Percentiles rank a stretch among this genome's conserved stretches.
Evolutionary conservation across 2,329 filamentous ascomycete species (phyloP).

Genomic region (Metarhizium brunneum): DNA sequence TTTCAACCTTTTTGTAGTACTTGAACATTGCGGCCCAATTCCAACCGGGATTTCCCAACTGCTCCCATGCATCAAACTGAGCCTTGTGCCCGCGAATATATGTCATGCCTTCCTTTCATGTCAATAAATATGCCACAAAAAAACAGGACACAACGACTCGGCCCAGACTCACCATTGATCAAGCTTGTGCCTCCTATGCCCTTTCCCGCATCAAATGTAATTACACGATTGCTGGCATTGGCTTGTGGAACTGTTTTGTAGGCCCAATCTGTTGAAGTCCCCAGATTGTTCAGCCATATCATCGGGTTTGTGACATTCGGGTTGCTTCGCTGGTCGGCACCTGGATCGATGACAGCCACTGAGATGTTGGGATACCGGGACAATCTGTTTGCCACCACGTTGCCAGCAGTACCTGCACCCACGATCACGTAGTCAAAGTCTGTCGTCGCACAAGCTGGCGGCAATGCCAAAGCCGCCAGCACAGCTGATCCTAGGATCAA

Average conservation of each 20-base stretch:
- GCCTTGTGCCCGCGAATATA: slow-evolving; percentile 33
- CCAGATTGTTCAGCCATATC: slow-evolving; percentile 16
- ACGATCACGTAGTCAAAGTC: slow-evolving; percentile 26
- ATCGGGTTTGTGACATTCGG: slow-evolving; percentile 20
- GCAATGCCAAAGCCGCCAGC: not conserved
- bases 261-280: slow-evolving; percentile 24
- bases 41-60: slow-evolving; percentile 34
- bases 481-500: not conserved
- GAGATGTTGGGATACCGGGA: slow-evolving; percentile 21
- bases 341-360: slow-evolving; percentile 28
- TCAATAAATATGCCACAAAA: not conserved
- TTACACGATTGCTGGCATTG: slow-evolving; percentile 19
- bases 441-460: not conserved
- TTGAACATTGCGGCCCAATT: slow-evolving; percentile 34
- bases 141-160: not conserved
- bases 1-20: slow-evolving; percentile 36
- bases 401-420: slow-evolving; percentile 27
- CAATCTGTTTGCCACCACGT: slow-evolving; percentile 27
- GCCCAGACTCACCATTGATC: slow-evolving; percentile 26
- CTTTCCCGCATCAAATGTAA: slow-evolving; percentile 25
- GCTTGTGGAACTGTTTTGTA: slow-evolving; percentile 23
- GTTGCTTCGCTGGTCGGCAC: slow-evolving; percentile 24
- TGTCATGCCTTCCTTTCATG: slow-evolving; percentile 27
- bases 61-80: slow-evolving; percentile 34
- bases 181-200: slow-evolving; percentile 30